Evolutionary conservation across 2,329 filamentous ascomycete species (phyloP).

Genomic region (Penicillium carneum): DNA sequence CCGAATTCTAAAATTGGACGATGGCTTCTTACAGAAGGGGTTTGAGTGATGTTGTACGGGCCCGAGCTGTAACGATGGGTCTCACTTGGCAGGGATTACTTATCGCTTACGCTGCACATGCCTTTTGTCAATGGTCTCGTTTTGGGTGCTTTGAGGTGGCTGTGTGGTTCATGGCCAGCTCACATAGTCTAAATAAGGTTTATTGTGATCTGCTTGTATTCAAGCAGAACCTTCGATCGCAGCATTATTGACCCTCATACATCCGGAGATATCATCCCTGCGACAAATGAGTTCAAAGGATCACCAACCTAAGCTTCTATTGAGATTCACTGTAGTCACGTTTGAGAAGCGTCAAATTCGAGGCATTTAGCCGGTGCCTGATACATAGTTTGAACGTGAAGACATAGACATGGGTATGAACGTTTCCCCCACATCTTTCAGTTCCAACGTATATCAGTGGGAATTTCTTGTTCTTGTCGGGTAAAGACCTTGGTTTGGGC

Average conservation of each 20-base stretch:
- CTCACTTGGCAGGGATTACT: neutral
- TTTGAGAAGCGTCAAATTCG: neutral
- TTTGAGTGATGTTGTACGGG: neutral
- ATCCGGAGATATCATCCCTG: neutral
- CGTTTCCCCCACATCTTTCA: neutral
- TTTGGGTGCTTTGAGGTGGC: neutral
- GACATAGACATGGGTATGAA: neutral
- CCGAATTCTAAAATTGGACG: neutral
- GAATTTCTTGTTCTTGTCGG: neutral
- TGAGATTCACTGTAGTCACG: neutral
- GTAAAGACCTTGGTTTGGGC: neutral
- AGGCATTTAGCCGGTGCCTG: neutral
- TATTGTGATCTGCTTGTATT: too few species aligned
- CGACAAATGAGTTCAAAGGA: too few species aligned
- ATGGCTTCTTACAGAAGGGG: constrained; percentile 1
- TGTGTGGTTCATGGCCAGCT: neutral
- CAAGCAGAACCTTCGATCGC: neutral
- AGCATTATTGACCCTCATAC: too few species aligned
- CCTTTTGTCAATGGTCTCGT: neutral
- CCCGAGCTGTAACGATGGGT: neutral
- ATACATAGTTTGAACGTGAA: neutral
- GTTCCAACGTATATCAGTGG: neutral
- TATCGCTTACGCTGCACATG: constrained; percentile 1
- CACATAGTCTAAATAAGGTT: neutral
- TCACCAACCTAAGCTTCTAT: neutral